Base-by-base conservation (phyloP, 2,329 filamentous ascomycete genomes). In the Elsinoe ampelina region DNA sequence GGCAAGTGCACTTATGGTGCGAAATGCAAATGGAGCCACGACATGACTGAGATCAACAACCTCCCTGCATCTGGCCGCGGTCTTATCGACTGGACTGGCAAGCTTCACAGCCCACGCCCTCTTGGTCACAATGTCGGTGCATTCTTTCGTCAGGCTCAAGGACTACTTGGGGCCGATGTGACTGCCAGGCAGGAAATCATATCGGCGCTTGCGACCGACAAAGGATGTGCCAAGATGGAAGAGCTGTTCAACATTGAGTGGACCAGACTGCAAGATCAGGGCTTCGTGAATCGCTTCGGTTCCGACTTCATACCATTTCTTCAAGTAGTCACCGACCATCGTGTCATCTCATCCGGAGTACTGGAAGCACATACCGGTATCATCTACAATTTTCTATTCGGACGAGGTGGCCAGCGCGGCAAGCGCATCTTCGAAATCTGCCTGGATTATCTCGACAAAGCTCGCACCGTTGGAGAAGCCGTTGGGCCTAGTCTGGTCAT, bases 141-240 rank as follows among this genome's bases (percentile, higher is more conserved):
- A 52, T 66, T 67, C 55, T 61, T 63, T 17, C 32, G 60, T 22
- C 32, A 61, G 17, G 63, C 63, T 2, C 57, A 61, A 17, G 55
- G 55, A 2, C 58, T 67, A 3, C 58, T 65, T 30, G 35, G 51
- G 10, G 19, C 13, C 10, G 61, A 62, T 4, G 52, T 52, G 11
- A 59, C 54, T 1, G 55, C 54, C 4, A 59, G 62, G 57, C 65
- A 67, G 57, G 61, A 64, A 38, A 60, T 62, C 17, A 60, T 67
- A 17, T 57, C n/a, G 1, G 36, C 38, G 2, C 61, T 67, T 5
- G 58, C 65, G 2, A 57, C 59, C 20, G 61, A 63, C 7, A 59
- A 58, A 20, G 64, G 65, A 5, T 58, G 63, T 5, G 22, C 38
- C 11, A 61, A 64, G 7, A 54, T 66, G 20, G 48, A 58, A 30